These are phyloP conservation scores for Fonsecaea pedrosoi DNA, from an alignment of 2,329 filamentous ascomycete species.

Conservation along the genomic window DNA sequence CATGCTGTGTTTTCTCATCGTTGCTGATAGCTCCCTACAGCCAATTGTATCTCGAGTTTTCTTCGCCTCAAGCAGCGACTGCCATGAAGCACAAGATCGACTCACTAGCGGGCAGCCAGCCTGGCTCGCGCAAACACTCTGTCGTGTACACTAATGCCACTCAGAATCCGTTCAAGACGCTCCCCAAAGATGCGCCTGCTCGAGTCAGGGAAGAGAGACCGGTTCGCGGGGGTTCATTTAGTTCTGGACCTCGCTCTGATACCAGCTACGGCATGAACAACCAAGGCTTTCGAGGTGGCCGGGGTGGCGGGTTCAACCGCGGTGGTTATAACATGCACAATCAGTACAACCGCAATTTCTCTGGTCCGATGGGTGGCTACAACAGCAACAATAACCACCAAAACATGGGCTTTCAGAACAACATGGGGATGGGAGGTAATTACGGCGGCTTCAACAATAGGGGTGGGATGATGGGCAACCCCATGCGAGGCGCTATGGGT, in stretches of 20 bases:
- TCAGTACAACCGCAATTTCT: constrained; percentile 58
- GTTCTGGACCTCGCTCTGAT: constrained; percentile 46
- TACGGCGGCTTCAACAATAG: constrained; percentile 59
- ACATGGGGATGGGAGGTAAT: constrained; percentile 60
- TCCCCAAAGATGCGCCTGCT: constrained; percentile 84
- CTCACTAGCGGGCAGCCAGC: constrained; percentile 61
- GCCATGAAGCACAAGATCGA: constrained; percentile 85
- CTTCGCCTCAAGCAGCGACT: constrained; percentile 81
- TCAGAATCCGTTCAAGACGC: constrained; percentile 85
- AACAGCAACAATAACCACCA: constrained; percentile 61
- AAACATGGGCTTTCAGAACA: constrained; percentile 55
- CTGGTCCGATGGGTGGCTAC: constrained; percentile 49
- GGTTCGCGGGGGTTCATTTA: constrained; percentile 54
- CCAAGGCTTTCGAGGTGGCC: constrained; percentile 62
- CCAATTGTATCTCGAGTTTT: constrained; percentile 84
- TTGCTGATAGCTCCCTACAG: constrained; percentile 45
- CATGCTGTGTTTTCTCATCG: background rate
- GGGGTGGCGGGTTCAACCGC: constrained; percentile 59
- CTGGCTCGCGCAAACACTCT: constrained; percentile 68
- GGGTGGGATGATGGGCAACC: constrained; percentile 61
- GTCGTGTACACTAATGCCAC: constrained; percentile 78
- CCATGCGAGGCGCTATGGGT: constrained; percentile 59
- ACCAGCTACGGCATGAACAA: constrained; percentile 56
- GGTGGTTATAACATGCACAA: constrained; percentile 47
- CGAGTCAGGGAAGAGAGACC: constrained; percentile 68